Evolutionary conservation across 108 stramenopile species (phyloP).

Genomic region (Cyclotella distinguenda): DNA sequence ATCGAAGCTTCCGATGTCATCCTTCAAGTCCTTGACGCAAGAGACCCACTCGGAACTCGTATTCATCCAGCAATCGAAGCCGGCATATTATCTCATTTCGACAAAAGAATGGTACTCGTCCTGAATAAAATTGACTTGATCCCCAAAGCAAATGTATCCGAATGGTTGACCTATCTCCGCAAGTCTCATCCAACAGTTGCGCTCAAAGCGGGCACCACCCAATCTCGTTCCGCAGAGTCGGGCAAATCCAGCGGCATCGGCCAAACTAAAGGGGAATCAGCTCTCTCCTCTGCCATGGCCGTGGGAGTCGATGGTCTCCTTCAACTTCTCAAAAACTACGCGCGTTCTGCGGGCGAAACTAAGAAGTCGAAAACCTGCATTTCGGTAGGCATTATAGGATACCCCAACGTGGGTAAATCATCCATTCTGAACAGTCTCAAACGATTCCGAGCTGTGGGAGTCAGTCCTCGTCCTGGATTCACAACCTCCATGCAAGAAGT

Average conservation of each 20-base stretch:
- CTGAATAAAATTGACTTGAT: slow-evolving; percentile 99
- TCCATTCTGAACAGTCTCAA: slow-evolving; percentile 96
- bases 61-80: slow-evolving; percentile 90
- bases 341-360: slow-evolving; percentile 65
- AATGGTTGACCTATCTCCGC: slow-evolving; percentile 91
- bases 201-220: slow-evolving; percentile 83
- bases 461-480: slow-evolving; percentile 94
- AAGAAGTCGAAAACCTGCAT: slow-evolving; percentile 83
- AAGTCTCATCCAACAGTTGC: slow-evolving; percentile 88
- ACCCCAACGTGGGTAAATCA: slow-evolving; percentile 95
- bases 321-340: slow-evolving; percentile 98
- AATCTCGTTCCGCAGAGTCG: slow-evolving; percentile 47
- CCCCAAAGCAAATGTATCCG: slow-evolving; percentile 89
- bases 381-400: slow-evolving; percentile 87
- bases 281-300: slow-evolving; percentile 53
- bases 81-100: slow-evolving; percentile 76
- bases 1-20: slow-evolving; percentile 96
- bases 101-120: slow-evolving; percentile 97
- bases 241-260: slow-evolving; percentile 60
- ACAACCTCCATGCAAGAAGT: slow-evolving; percentile 97
- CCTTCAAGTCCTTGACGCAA: slow-evolving; percentile 97
- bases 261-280: slow-evolving; percentile 53
- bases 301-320: slow-evolving; percentile 95
- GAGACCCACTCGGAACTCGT: slow-evolving; percentile 95
- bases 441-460: slow-evolving; percentile 89